These are phyloP conservation scores for Thraustochytrium sp. DNA, from an alignment of 352 stramenopile genomes.

Conservation along the genomic window DNA sequence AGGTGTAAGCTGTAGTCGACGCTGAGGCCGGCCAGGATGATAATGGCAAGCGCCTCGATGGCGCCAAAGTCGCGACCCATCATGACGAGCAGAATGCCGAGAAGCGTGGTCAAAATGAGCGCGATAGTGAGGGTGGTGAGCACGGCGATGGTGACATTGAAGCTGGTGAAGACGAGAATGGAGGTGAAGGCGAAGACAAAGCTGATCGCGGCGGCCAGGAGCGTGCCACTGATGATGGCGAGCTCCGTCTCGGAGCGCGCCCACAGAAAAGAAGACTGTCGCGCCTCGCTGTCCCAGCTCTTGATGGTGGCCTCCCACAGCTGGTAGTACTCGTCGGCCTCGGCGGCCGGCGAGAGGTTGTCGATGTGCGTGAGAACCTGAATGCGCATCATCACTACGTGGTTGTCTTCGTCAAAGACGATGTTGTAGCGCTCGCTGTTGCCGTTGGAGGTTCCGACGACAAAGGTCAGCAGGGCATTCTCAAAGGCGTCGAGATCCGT, in stretches of 20 bases:
- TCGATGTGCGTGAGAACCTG: constrained; percentile 17
- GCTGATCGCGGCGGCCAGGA: not conserved
- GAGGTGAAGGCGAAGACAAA: not conserved
- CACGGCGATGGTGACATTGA: not conserved
- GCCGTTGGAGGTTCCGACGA: not conserved
- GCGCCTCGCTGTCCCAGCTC: not conserved
- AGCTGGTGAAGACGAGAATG: constrained; percentile 26
- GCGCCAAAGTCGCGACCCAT: constrained; percentile 4
- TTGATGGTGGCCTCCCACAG: not conserved
- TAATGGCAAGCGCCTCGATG: constrained; percentile 1
- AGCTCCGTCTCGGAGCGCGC: constrained; percentile 18
- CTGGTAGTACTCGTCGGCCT: not conserved
- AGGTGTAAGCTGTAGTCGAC: constrained; percentile 43
- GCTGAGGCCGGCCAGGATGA: constrained; percentile 13
- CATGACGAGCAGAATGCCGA: not conserved
- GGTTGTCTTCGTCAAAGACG: not conserved
- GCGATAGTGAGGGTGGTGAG: constrained; percentile 34
- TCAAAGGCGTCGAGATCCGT: not conserved
- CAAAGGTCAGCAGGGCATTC: not conserved
- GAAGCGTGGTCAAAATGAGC: not conserved
- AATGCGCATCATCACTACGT: not conserved
- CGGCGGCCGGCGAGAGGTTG: not conserved
- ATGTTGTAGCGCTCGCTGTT: not conserved
- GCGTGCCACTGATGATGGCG: constrained; percentile 13
- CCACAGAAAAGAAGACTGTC: constrained; percentile 6